Conservation (phyloP, 768 basidiomycete species). For the Crassisporium funariophilum region DNA sequence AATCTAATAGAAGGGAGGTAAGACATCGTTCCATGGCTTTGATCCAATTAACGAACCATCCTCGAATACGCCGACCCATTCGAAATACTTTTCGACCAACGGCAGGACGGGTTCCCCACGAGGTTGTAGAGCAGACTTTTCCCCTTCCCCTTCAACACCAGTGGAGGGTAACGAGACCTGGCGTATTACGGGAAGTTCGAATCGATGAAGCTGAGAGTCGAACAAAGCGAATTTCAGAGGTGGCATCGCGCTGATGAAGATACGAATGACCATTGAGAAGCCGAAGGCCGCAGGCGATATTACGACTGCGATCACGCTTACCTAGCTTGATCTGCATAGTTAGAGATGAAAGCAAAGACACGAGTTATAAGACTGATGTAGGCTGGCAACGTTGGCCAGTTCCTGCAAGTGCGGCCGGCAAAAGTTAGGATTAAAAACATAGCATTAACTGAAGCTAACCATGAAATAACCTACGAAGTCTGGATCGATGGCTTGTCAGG, state of each 20-base stretch:
- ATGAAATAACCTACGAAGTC: conserved; percentile 9
- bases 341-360: conserved; percentile 43
- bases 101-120: conserved; percentile 38
- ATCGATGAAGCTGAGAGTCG: conserved; percentile 55
- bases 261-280: conserved; percentile 20
- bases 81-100: conserved; percentile 56
- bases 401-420: conserved; percentile 1
- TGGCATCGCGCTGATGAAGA: neutral
- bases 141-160: conserved; percentile 18
- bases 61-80: conserved; percentile 48
- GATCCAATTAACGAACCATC: conserved; percentile 40
- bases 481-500: conserved; percentile 7
- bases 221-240: conserved; percentile 49
- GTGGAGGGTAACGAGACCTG: conserved; percentile 19
- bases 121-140: conserved; percentile 8
- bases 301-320: neutral
- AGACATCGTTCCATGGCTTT: too few relatives aligned
- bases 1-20: conserved; percentile 12
- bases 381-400: conserved; percentile 45
- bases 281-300: neutral
- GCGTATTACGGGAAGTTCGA: conserved; percentile 51
- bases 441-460: neutral
- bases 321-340: conserved; percentile 25
- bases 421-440: neutral
- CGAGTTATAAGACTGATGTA: conserved; percentile 54